Evolutionary conservation across 352 stramenopile genomes (phyloP), one percentile per base, ranked within the genome.

Genomic region (Globisporangium takayamanum): DNA sequence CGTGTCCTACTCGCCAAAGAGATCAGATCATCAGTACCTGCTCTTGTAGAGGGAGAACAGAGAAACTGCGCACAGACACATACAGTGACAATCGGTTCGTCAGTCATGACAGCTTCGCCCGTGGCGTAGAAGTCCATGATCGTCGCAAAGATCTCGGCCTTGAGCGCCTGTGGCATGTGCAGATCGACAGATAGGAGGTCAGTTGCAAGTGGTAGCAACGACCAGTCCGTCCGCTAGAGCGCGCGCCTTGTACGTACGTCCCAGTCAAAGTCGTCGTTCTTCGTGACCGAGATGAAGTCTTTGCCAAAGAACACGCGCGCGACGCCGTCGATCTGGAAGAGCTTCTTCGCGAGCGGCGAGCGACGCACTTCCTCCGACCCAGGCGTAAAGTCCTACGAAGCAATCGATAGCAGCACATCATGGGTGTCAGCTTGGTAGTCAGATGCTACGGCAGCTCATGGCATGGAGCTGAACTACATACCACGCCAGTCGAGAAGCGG

Each of bases 261-360:
- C 97, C 96, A 99, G 55, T 96, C 80, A 25, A 94, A 76, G 59
- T 96, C 86, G 22, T 98, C 92, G 52, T 76, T 80, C 73, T 99
- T 99, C 22, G 96, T 99, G 45, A 99, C 80, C 12, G 96, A 99
- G 26, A 99, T 92, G 70, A 99, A 99, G 57, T 99, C 93, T 59
- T 92, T 89, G 53, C 97, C 96, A 51, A 99, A 91, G 72, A 99
- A 99, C 16, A 99, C 92, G 41, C 93, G 92, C 60, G 88, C 94
- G 30, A 99, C 84, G 22, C 95, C 94, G 26, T 98, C 88, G 63
- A 99, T 95, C 59, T 96, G 80, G 65, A 99, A 98, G 16, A 99
- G 72, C 59, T 96, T 83, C 78, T 97, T 97, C 22, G 94, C 95
- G 25, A 99, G 73, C 18, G 95, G 88, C 48, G 95, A 99, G 51